Conservation (phyloP, 75 land plant species). For the Selaginella tamariscina region DNA sequence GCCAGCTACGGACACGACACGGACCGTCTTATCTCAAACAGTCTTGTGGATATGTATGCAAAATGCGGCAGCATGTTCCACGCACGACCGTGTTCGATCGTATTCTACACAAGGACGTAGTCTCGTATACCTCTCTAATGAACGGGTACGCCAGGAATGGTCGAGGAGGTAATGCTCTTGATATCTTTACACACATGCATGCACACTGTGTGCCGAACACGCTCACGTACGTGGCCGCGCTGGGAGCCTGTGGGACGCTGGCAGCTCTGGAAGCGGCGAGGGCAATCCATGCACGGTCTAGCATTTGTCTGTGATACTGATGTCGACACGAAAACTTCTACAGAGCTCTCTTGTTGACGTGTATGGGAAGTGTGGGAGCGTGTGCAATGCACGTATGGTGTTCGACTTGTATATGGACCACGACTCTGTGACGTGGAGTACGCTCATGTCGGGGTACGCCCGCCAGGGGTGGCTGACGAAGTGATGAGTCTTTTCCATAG, state of each 20-base stretch:
- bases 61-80: not conserved
- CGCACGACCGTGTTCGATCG: not conserved
- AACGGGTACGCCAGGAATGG: not conserved
- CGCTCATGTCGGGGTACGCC: constrained; percentile 50
- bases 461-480: constrained; percentile 23
- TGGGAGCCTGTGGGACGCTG: not conserved
- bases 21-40: not conserved
- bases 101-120: not conserved
- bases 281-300: not conserved
- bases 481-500: constrained; percentile 26
- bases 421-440: constrained; percentile 33
- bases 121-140: not conserved
- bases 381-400: not conserved
- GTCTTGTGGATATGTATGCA: not conserved
- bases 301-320: no score
- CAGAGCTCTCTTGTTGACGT: not conserved
- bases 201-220: not conserved
- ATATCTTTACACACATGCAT: not conserved
- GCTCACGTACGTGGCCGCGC: not conserved
- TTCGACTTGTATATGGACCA: not conserved
- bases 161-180: not conserved
- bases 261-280: not conserved
- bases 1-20: not conserved
- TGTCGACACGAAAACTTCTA: not conserved
- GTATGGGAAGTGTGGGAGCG: not conserved